Evolutionary conservation across 73 alveolate genomes (phyloP), one percentile per base, ranked within the genome.

Genomic region (Blepharisma japonicum): DNA sequence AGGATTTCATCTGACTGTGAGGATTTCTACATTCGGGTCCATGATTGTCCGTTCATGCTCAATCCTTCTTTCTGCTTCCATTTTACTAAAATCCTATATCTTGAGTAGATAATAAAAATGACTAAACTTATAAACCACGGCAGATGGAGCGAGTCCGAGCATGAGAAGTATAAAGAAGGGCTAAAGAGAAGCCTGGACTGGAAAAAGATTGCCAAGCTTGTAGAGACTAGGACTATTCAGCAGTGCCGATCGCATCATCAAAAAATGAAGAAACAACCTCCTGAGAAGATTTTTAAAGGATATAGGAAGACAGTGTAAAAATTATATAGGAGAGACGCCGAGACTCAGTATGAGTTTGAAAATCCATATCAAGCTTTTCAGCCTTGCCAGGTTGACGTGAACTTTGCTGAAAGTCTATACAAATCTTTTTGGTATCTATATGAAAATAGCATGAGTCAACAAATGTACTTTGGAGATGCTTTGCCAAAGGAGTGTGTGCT

Each of bases 101-200:
- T 32, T 32, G 3, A 32, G 42, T 32, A 32, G 42, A 32, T 32
- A 32, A 32, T 32, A 32, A 32, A 32, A 32, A 32, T 32, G 42
- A 32, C 42, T 32, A 32, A 32, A 32, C 0, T 32, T 32, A 32
- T 32, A 32, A 32, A 32, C 42, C 42, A 32, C 42, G 95, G 95
- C 20, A 80, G 92, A 56, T 88, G 95, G 95, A 88, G 86, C 39
- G 54, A 38, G n/a, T 90, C 83, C 32, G 96, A 89, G 81, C 96
- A 89, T 71, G 9, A n/a, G 25, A 46, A 78, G 45, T 89, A 86
- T 68, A 45, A 77, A n/a, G 86, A 77, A 42, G 96, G 93, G 18
- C 71, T 85, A 21, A 78, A 84, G 39, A 48, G 56, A 27, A 90
- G 93, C 4, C 56, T 81, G 54, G 85, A 86, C 27, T 89, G 96